Evolutionary conservation across 257 asterid genomes (phyloP).

Genomic region (Plantago major): DNA sequence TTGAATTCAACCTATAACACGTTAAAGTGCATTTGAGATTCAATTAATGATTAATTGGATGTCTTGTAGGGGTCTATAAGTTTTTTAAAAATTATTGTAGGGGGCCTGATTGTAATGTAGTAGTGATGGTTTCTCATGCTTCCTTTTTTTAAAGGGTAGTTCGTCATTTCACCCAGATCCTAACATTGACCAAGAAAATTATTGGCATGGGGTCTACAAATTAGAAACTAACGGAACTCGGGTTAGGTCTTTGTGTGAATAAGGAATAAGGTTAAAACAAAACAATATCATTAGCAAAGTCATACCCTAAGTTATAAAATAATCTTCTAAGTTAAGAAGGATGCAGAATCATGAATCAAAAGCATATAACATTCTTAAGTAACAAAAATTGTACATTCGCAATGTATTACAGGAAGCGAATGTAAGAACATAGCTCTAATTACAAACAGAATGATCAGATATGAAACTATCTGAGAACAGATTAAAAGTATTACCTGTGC

Average conservation of each 20-base stretch:
- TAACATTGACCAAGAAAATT: too few relatives aligned
- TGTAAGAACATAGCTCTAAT: not conserved
- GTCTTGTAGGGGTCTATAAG: too few relatives aligned
- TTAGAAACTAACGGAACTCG: too few relatives aligned
- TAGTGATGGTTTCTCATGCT: too few relatives aligned
- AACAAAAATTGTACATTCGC: not conserved
- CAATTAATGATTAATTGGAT: too few relatives aligned
- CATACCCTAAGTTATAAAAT: conserved; percentile 10
- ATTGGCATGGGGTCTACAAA: too few relatives aligned
- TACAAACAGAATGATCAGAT: conserved; percentile 7
- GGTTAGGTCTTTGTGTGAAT: not conserved
- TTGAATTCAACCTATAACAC: too few relatives aligned
- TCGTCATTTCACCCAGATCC: too few relatives aligned
- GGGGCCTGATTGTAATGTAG: too few relatives aligned
- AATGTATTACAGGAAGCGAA: conserved; percentile 1
- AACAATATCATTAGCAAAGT: conserved; percentile 15
- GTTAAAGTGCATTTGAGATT: too few relatives aligned
- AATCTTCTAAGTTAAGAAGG: conserved; percentile 13
- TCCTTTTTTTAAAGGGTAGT: too few relatives aligned
- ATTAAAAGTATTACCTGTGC: conserved; percentile 59
- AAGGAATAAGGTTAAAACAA: not conserved
- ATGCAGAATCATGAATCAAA: conserved; percentile 17
- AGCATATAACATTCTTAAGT: conserved; percentile 9
- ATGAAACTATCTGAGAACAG: conserved; percentile 13
- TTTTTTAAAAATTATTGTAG: too few relatives aligned